Base-by-base conservation (phyloP, 169 alveolate genomes). In the Plasmodium adleri region DNA sequence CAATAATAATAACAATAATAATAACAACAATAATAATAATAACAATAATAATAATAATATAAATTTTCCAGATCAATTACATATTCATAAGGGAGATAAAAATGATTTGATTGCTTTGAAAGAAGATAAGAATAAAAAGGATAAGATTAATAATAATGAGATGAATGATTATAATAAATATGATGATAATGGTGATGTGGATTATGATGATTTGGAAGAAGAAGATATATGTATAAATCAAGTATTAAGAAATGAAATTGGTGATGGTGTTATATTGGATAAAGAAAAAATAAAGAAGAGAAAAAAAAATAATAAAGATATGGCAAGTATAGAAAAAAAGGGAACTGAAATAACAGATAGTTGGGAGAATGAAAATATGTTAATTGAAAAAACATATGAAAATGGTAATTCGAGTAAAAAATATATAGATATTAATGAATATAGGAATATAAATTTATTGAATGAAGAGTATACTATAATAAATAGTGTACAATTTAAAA, bases 401-500 rank as follows among this genome's bases (percentile, higher is more conserved):
- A 63, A 75, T 32, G 50, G 66, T 47, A 72, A 58, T 47, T 47
- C 15, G 49, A 52, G 22, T 26, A 76, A 17, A 17, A 72, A 83
- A 45, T 39, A 24, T 60, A 68, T 68, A 0, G 85, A 68, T 72
- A n/a, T 39, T 8, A 70, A 68, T 56, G 85, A 83, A 32, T 13
- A 83, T 60, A 68, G 58, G 59, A 68, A 83, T 32, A 52, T 68
- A 9, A 47, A 83, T n/a, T 47, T 83, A n/a, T 4, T 83, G 12
- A 62, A 83, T n/a, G 91, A 83, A 62, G 60, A 83, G 45, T 83
- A 83, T 47, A 83, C 91, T 15, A 83, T 83, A 32, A 83, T 83
- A 52, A 75, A 74, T 56, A 75, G 91, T 52, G 88, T 78, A 24
- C 91, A 67, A 39, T 91, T 91, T 54, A 92, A 80, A 54, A 74